phyloP scores from a whole-genome alignment of 495 filamentous ascomycete species.

The Neurospora tetraspora region DNA sequence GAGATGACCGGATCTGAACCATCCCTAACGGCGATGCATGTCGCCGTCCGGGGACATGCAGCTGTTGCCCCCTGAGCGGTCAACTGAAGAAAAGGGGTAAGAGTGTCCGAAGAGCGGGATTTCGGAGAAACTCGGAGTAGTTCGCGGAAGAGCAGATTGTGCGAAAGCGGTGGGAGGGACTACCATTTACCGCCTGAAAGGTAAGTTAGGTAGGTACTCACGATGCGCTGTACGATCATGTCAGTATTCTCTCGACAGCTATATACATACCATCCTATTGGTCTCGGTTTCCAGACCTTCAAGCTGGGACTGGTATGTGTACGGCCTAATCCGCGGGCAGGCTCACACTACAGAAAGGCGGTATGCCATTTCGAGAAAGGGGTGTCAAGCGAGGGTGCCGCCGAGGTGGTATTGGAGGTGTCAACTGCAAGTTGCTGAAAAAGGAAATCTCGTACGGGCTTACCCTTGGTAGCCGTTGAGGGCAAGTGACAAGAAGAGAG shows the following conservation, averaged over 20 bases:
- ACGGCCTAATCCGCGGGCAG: not conserved
- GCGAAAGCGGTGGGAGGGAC: not conserved
- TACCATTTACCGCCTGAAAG: not conserved
- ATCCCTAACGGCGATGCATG: not conserved
- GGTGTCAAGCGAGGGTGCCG: not conserved
- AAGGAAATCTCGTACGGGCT: not conserved
- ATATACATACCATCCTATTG: not conserved
- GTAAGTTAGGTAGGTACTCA: not conserved
- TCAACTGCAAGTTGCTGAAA: not conserved
- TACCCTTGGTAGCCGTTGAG: not conserved
- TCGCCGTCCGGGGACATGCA: not conserved
- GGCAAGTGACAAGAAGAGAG: not conserved
- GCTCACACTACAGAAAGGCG: not conserved
- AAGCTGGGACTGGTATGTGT: not conserved
- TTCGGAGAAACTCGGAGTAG: not conserved
- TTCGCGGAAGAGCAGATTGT: not conserved
- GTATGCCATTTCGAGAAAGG: not conserved
- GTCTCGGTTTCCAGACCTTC: not conserved
- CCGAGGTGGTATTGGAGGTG: not conserved
- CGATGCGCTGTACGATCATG: not conserved
- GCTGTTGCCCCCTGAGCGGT: not conserved
- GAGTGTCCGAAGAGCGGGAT: not conserved
- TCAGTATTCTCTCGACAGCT: not conserved
- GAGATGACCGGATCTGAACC: not conserved
- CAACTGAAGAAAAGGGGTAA: not conserved